phyloP scores from a whole-genome alignment of 2,329 filamentous ascomycete species.

The Stemphylium lycopersici region DNA sequence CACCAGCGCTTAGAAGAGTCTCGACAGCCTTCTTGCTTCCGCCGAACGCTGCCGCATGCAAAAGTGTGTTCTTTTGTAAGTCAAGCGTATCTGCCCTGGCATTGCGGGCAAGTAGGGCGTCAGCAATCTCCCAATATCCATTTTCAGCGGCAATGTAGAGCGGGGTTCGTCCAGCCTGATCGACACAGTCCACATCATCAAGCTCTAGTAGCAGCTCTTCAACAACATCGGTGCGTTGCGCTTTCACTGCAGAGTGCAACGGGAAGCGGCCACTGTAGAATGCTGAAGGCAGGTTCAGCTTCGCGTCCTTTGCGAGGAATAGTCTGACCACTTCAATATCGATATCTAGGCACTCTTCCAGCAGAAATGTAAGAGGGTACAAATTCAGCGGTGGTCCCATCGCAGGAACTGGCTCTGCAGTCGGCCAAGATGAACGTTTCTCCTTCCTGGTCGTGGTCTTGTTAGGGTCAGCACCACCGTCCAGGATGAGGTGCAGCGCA shows the following conservation, averaged over 20 bases:
- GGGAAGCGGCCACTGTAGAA: slow-evolving; percentile 34
- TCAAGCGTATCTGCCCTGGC: slow-evolving; percentile 25
- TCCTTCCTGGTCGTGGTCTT: slow-evolving; percentile 17
- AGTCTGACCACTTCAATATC: slow-evolving; percentile 30
- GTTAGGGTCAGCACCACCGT: slow-evolving; percentile 29
- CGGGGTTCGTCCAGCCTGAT: slow-evolving; percentile 26
- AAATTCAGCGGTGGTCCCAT: slow-evolving; percentile 12
- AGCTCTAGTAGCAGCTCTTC: slow-evolving; percentile 30
- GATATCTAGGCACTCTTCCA: slow-evolving; percentile 30
- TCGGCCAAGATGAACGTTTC: slow-evolving; percentile 16
- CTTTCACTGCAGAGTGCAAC: slow-evolving; percentile 35
- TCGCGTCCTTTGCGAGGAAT: slow-evolving; percentile 29
- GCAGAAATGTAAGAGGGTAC: slow-evolving; percentile 33
- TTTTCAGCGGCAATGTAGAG: slow-evolving; percentile 30
- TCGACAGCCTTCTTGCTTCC: slow-evolving; percentile 23
- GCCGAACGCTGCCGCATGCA: slow-evolving; percentile 28
- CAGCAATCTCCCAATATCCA: slow-evolving; percentile 29
- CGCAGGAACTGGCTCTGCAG: slow-evolving; percentile 10
- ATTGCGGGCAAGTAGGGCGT: slow-evolving; percentile 25
- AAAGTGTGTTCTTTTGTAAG: slow-evolving; percentile 24
- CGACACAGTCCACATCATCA: slow-evolving; percentile 23
- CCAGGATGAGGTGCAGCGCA: slow-evolving; percentile 23
- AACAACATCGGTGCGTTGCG: slow-evolving; percentile 32
- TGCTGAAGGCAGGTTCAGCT: slow-evolving; percentile 24
- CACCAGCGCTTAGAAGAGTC: slow-evolving; percentile 26